Evolutionary conservation across 1,284 basidiomycete species (phyloP).

Genomic region (Austroboletus niveus): DNA sequence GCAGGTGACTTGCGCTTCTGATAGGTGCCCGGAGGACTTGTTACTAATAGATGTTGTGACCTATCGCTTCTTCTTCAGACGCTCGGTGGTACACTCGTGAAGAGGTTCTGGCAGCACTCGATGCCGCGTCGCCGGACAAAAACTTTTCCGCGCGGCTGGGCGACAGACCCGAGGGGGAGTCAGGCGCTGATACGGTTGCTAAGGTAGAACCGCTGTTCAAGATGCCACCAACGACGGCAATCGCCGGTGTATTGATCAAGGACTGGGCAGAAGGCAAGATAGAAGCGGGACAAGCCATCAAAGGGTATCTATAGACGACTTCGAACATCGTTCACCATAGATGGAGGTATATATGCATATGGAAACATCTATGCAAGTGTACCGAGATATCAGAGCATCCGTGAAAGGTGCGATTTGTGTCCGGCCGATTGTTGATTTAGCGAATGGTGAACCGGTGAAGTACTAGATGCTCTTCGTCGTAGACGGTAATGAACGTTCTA

Average conservation of each 20-base stretch:
- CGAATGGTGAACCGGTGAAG: neutral
- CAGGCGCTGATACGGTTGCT: slow-evolving; percentile 5
- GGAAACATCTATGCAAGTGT: neutral
- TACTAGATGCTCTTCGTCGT: too few species aligned
- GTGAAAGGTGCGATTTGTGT: neutral
- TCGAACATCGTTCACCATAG: neutral
- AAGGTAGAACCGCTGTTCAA: slow-evolving; percentile 51
- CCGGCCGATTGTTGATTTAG: neutral
- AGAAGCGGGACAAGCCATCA: slow-evolving; percentile 20
- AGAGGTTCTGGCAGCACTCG: slow-evolving; percentile 66
- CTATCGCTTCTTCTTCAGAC: slow-evolving; percentile 47
- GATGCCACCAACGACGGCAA: slow-evolving; percentile 67
- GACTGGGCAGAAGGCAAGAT: slow-evolving; percentile 61
- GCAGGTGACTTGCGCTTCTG: slow-evolving; percentile 51
- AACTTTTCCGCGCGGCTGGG: slow-evolving; percentile 16
- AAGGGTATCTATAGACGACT: slow-evolving; percentile 24
- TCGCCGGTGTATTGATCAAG: slow-evolving; percentile 67
- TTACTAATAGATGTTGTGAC: slow-evolving; percentile 1
- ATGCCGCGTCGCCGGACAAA: slow-evolving; percentile 39
- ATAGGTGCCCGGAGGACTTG: neutral
- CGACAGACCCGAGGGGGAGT: slow-evolving; percentile 17
- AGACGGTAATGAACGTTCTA: too few species aligned
- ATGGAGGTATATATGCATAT: neutral
- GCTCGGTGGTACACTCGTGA: slow-evolving; percentile 85
- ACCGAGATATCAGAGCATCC: neutral